Base-by-base conservation (phyloP, 73 alveolate genomes). In the Vitrella brassicaformis region DNA sequence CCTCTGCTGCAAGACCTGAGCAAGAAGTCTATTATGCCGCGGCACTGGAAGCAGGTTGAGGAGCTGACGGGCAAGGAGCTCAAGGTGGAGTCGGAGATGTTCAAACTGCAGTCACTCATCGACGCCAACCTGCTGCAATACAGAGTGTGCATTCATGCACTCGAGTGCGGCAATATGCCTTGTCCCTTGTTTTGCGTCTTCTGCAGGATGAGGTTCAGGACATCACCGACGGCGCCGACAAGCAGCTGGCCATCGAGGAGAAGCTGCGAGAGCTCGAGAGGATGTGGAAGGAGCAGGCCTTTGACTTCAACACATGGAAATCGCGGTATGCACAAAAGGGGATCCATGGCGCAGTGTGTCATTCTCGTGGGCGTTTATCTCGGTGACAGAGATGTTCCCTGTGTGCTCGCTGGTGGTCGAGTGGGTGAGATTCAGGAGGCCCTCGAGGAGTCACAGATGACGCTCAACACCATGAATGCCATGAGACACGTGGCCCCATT, bases 211-310 rank as follows among this genome's bases (percentile, higher is more conserved):
- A 97, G 80, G 81, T 89, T 71, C 87, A 82, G 75, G 99, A 97
- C 90, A 96, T 97, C 74, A 90, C 97, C 31, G 99, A 97, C 70
- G 92, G 98, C 26, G 99, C 99, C 31, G 98, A 97, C 86, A 96
- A 97, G 83, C 97, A 97, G 86, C 89, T 94, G 72, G 94, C 90
- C 79, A 86, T 96, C 64, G 98, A 93, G 87, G 86, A 76, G 19
- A 30, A 47, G 91, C 87, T 89, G 74, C 87, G 85, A 71, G 99
- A 95, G 73, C 94, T 97, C 73, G 88, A 87, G 30, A 91, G 88
- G 31, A 94, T 84, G 83, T 97, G 99, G 99, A 92, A 77, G 68
- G 78, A 26, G 68, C 90, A 90, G 89, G 91, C 84, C 85, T 95
- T 97, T 86, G 97, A 94, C 80, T 96, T 97, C 74, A 97, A 94